A percentile compares a stretch with the other conserved stretches of the same genome.
Evolutionary conservation across 768 basidiomycete genomes (phyloP).

Genomic region (Astraeus odoratus): DNA sequence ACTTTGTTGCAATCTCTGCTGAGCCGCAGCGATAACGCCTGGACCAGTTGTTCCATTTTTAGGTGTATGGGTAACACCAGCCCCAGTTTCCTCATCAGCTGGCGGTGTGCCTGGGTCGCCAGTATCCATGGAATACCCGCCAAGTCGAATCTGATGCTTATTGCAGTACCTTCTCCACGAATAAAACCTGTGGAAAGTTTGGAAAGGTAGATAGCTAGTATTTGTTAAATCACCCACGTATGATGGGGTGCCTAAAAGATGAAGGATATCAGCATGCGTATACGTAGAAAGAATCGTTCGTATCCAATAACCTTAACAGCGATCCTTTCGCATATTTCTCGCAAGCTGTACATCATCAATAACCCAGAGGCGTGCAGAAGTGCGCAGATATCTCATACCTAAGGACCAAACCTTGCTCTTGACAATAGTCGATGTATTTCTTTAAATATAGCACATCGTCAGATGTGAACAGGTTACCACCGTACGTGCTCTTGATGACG

Average conservation of each 20-base stretch:
- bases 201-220: background rate
- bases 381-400: constrained; percentile 38
- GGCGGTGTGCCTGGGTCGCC: constrained; percentile 42
- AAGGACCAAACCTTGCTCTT: constrained; percentile 77
- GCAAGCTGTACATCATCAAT: constrained; percentile 28
- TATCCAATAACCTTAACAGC: constrained; percentile 59
- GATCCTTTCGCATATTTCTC: constrained; percentile 84
- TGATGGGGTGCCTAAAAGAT: constrained; percentile 71
- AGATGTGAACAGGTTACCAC: constrained; percentile 79
- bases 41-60: constrained; percentile 31
- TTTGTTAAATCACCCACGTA: constrained; percentile 44
- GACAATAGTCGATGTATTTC: constrained; percentile 86
- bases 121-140: constrained; percentile 73
- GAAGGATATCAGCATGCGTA: constrained; percentile 5
- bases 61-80: constrained; percentile 33
- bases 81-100: constrained; percentile 37
- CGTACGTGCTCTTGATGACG: constrained; percentile 84
- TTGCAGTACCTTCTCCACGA: constrained; percentile 91
- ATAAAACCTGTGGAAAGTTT: constrained; percentile 54
- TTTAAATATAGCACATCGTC: constrained; percentile 81
- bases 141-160: constrained; percentile 86
- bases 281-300: background rate
- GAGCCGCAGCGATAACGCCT: constrained; percentile 39
- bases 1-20: constrained; percentile 34
- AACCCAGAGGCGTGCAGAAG: constrained; percentile 23